Percentiles rank a stretch among this genome's conserved stretches.
Evolutionary conservation across 352 stramenopile genomes (phyloP).

Genomic region (Phytophthora lateralis): DNA sequence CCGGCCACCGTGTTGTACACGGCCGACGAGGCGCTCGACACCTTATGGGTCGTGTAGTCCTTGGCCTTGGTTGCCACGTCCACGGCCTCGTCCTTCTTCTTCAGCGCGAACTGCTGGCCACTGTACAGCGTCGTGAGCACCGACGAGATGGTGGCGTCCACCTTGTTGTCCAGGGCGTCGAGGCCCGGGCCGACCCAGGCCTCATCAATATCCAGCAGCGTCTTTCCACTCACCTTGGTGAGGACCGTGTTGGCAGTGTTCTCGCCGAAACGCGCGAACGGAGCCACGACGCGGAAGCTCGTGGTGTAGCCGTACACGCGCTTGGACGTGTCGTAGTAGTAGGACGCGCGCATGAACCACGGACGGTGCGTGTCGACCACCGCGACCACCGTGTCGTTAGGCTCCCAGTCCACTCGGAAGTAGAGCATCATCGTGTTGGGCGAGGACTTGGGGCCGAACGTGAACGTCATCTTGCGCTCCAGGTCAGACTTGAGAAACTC

Average conservation of each 20-base stretch:
- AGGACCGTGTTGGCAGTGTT: conserved; percentile 60
- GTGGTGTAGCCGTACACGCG: conserved; percentile 79
- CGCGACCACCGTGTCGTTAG: conserved; percentile 6
- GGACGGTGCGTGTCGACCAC: conserved; percentile 36
- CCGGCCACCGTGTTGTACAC: conserved; percentile 48
- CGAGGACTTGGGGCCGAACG: conserved; percentile 32
- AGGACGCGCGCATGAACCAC: conserved; percentile 63
- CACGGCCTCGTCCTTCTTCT: conserved; percentile 65
- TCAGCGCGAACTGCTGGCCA: conserved; percentile 60
- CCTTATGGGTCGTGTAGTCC: conserved; percentile 50
- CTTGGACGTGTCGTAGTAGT: conserved; percentile 79
- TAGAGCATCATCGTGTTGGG: conserved; percentile 35
- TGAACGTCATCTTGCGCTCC: conserved; percentile 45
- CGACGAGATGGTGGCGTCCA: conserved; percentile 56
- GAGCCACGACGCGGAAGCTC: conserved; percentile 63
- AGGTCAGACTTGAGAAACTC: conserved; percentile 35
- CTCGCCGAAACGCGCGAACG: conserved; percentile 65
- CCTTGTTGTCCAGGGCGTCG: conserved; percentile 57
- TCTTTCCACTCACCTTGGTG: conserved; percentile 58
- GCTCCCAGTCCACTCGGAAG: conserved; percentile 31
- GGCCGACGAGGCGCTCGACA: conserved; percentile 32
- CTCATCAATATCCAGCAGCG: conserved; percentile 54
- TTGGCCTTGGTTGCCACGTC: conserved; percentile 48
- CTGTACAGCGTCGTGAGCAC: conserved; percentile 56
- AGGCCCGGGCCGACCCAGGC: conserved; percentile 55